Base-by-base conservation (phyloP, 2,329 filamentous ascomycete genomes). In the Cladosporium halotolerans region DNA sequence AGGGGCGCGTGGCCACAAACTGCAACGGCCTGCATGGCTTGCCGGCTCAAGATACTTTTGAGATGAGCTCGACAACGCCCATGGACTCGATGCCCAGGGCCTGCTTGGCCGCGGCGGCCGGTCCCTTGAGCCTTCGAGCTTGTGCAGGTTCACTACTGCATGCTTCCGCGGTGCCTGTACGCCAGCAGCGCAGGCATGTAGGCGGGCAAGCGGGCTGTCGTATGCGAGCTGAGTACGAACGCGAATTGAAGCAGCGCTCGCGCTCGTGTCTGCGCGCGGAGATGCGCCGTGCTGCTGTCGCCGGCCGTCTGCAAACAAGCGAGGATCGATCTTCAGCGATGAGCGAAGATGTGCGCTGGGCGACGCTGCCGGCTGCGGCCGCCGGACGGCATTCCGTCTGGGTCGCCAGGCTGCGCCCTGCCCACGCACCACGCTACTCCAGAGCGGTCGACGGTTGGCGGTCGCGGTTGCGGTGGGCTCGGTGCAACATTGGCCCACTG, bases 121-220 rank as follows among this genome's bases (percentile, higher is more conserved):
- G 48, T 55, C 40, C 50, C 48, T 55, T 28, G 56, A 58, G 56
- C 54, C 54, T 53, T 58, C n/a, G 52, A 43, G 43, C 42, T 43
- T 52, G 51, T 57, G 57, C 57, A 57, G 55, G 56, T 57, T 56
- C 56, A 45, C 43, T 43, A 52, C 41, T 56, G 58, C 55, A 56
- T 46, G 52, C 47, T 53, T 51, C 48, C 36, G 36, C 16, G n/a
- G 36, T 39, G 36, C 36, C 36, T 39, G 36, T 14, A 39, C 36
- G 36, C 11, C 36, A 14, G 36, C 13, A 13, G 36, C 36, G 4
- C 23, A 28, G 23, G 23, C 23, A 28, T 28, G 23, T 28, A 28
- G 23, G 23, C 23, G 23, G 23, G 23, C 23, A 7, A 8, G 10
- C 36, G n/a, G n/a, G 36, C 36, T 14, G 16, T 3, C 16, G 16